Conservation (phyloP, 768 basidiomycete genomes). For the Termitomyces sp. region DNA sequence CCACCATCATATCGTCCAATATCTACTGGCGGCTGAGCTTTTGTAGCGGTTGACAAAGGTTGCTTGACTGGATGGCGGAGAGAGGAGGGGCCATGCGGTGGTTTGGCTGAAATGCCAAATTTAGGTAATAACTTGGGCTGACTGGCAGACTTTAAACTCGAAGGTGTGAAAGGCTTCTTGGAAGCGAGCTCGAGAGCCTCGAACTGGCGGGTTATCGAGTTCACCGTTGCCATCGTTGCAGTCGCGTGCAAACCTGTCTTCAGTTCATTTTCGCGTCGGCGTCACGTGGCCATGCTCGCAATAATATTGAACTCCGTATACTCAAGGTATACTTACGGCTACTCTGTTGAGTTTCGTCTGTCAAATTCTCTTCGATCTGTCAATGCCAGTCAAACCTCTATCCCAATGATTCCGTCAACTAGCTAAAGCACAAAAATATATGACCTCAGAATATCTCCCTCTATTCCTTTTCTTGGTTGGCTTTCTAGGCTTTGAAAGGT, state of each 20-base stretch:
- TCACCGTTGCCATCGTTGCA: slow-evolving; percentile 40
- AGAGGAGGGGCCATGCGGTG: slow-evolving; percentile 36
- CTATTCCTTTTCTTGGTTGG: neutral
- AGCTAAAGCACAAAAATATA: neutral
- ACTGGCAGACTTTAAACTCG: slow-evolving; percentile 51
- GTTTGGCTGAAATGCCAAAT: slow-evolving; percentile 54
- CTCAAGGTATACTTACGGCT: no score
- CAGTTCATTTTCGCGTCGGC: slow-evolving; percentile 7
- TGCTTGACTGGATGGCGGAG: slow-evolving; percentile 36
- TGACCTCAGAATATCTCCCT: neutral
- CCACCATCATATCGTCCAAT: slow-evolving; percentile 97
- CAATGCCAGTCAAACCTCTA: neutral
- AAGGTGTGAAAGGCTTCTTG: slow-evolving; percentile 35
- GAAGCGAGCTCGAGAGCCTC: slow-evolving; percentile 66
- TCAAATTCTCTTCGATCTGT: neutral
- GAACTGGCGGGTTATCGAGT: slow-evolving; percentile 65
- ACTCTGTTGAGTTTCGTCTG: neutral
- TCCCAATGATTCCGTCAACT: neutral
- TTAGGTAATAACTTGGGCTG: slow-evolving; percentile 73
- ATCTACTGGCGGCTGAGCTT: slow-evolving; percentile 47
- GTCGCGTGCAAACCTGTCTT: neutral
- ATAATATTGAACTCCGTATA: neutral
- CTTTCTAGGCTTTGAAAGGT: neutral
- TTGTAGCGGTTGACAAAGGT: slow-evolving; percentile 13
- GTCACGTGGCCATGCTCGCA: slow-evolving; percentile 11